phyloP scores from a whole-genome alignment of 1,284 basidiomycete genomes.

The Stereum hirsutum region DNA sequence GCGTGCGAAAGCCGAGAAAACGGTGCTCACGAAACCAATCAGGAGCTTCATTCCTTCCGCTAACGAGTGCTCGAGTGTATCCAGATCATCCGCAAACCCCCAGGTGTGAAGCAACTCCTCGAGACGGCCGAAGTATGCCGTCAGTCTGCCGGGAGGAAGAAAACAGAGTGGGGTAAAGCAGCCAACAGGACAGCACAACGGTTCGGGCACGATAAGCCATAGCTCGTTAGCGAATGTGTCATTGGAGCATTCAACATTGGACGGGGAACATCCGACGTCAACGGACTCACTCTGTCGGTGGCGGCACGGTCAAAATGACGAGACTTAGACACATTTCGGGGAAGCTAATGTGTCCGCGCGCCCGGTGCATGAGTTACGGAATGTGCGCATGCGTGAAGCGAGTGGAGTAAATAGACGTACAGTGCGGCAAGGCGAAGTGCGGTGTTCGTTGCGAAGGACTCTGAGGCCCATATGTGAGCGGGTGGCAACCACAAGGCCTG shows the following conservation, averaged over 20 bases:
- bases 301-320: slow-evolving; percentile 56
- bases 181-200: too few species aligned
- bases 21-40: slow-evolving; percentile 36
- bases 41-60: slow-evolving; percentile 47
- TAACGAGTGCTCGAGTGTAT: slow-evolving; percentile 55
- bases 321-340: slow-evolving; percentile 64
- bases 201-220: too few species aligned
- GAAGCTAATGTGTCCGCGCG: slow-evolving; percentile 33
- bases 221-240: too few species aligned
- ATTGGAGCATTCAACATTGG: background rate
- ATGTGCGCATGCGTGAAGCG: too few species aligned
- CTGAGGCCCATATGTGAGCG: slow-evolving; percentile 59
- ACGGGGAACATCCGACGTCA: background rate
- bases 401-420: slow-evolving; percentile 31
- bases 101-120: slow-evolving; percentile 56
- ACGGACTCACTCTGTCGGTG: slow-evolving; percentile 1
- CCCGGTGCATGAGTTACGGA: slow-evolving; percentile 2
- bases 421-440: slow-evolving; percentile 54
- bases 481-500: slow-evolving; percentile 57
- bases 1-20: background rate
- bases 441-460: slow-evolving; percentile 39
- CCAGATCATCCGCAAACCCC: slow-evolving; percentile 57
- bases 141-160: slow-evolving; percentile 28
- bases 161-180: slow-evolving; percentile 8
- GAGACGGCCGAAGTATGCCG: slow-evolving; percentile 46